phyloP scores from a whole-genome alignment of 2,329 filamentous ascomycete genomes.

The Venturia carpophila region DNA sequence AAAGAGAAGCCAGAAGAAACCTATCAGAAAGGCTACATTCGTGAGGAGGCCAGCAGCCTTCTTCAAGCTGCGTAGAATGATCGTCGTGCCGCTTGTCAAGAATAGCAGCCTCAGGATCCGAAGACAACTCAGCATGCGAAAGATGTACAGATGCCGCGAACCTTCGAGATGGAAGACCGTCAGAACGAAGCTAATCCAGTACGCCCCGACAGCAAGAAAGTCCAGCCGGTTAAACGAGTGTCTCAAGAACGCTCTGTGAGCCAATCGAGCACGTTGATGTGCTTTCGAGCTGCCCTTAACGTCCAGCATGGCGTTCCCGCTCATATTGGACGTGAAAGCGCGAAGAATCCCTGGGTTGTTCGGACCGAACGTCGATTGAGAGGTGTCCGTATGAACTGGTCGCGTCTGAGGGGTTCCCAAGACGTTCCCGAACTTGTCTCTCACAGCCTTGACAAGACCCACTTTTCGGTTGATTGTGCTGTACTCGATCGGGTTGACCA shows the following conservation, averaged over 20 bases:
- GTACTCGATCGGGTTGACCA: constrained; percentile 85
- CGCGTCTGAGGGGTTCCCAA: constrained; percentile 20
- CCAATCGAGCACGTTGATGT: constrained; percentile 76
- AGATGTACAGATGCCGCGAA: constrained; percentile 69
- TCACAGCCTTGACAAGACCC: constrained; percentile 64
- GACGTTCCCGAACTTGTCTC: constrained; percentile 68
- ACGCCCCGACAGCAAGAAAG: constrained; percentile 88
- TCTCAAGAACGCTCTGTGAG: constrained; percentile 82
- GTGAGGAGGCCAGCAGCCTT: constrained; percentile 87
- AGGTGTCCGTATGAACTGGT: constrained; percentile 34
- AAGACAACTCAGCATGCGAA: constrained; percentile 92
- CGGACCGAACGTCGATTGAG: constrained; percentile 26
- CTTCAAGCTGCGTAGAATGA: constrained; percentile 89
- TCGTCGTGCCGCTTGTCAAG: constrained; percentile 86
- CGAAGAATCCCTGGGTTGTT: constrained; percentile 56
- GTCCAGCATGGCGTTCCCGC: constrained; percentile 36
- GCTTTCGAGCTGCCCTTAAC: constrained; percentile 53
- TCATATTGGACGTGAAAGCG: constrained; percentile 65
- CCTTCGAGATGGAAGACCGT: constrained; percentile 62
- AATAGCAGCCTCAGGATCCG: constrained; percentile 86
- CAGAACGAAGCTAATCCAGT: constrained; percentile 82
- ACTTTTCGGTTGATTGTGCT: constrained; percentile 77
- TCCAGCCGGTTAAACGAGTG: constrained; percentile 95
- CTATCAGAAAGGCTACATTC: constrained; percentile 86
- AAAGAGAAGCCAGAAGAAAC: constrained; percentile 97